phyloP scores from a whole-genome alignment of 768 basidiomycete species.

The Kwoniella botswanensis region DNA sequence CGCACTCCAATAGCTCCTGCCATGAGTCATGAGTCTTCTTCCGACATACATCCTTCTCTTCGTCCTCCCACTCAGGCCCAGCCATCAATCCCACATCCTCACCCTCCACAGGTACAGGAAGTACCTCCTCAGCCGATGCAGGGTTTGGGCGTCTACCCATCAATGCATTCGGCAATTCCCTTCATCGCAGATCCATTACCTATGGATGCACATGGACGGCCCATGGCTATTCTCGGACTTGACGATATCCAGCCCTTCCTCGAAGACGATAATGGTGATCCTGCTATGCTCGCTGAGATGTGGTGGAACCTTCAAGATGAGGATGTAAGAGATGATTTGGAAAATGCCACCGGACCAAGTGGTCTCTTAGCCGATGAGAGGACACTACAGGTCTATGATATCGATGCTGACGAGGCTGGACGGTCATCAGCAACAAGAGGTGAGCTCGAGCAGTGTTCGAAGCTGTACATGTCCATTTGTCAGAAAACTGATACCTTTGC shows the following conservation, averaged over 20 bases:
- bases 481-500: too few species aligned
- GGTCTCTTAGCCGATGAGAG: slow-evolving; percentile 8
- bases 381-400: slow-evolving; percentile 12
- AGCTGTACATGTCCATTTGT: too few species aligned
- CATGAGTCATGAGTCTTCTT: slow-evolving; percentile 7
- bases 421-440: background rate
- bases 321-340: slow-evolving; percentile 1
- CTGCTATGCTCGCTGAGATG: slow-evolving; percentile 19
- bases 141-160: slow-evolving; percentile 2
- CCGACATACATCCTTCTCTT: background rate
- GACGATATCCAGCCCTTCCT: slow-evolving; percentile 22
- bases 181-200: slow-evolving; percentile 24
- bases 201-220: slow-evolving; percentile 20
- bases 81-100: background rate
- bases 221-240: slow-evolving; percentile 19
- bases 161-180: slow-evolving; percentile 12
- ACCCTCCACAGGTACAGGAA: background rate
- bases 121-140: background rate
- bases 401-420: slow-evolving; percentile 6
- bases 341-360: slow-evolving; percentile 5
- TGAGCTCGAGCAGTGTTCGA: background rate
- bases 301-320: slow-evolving; percentile 27
- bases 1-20: background rate
- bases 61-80: background rate
- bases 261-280: slow-evolving; percentile 15